Evolutionary conservation across 805 yeast species (phyloP).

Genomic region (Candida glaebosa): DNA sequence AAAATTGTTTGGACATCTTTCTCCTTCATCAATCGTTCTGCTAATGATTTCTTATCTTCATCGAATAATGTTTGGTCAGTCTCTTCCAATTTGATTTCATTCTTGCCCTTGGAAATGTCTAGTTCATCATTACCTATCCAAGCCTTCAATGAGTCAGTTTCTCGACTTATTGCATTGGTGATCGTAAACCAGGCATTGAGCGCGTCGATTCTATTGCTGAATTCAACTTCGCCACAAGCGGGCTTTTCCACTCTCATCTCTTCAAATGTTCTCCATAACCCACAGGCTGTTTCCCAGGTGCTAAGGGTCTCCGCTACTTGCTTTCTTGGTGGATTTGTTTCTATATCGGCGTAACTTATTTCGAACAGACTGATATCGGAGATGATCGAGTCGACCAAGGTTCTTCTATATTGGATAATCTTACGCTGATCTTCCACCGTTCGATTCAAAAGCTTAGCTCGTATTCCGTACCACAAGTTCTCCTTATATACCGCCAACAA

Average conservation of each 20-base stretch:
- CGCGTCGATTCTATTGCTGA: slow-evolving; percentile 67
- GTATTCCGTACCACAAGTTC: slow-evolving; percentile 82
- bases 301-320: slow-evolving; percentile 59
- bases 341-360: slow-evolving; percentile 40
- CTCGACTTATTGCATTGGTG: slow-evolving; percentile 63
- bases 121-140: slow-evolving; percentile 87
- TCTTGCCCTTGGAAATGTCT: slow-evolving; percentile 50
- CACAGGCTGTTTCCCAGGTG: slow-evolving; percentile 63
- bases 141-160: slow-evolving; percentile 53
- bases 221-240: slow-evolving; percentile 57
- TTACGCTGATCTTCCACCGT: slow-evolving; percentile 74
- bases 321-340: slow-evolving; percentile 25
- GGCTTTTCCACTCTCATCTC: slow-evolving; percentile 83
- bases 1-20: slow-evolving; percentile 72
- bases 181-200: slow-evolving; percentile 81
- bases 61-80: slow-evolving; percentile 38
- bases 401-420: slow-evolving; percentile 64
- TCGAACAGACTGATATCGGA: slow-evolving; percentile 66
- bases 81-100: slow-evolving; percentile 9
- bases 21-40: slow-evolving; percentile 79
- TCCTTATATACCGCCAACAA: slow-evolving; percentile 57
- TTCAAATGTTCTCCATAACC: slow-evolving; percentile 72
- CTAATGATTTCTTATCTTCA: slow-evolving; percentile 65
- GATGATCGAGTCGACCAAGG: slow-evolving; percentile 68
- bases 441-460: slow-evolving; percentile 78